Conservation (phyloP, 345 rosid genomes). For the Citrus inodora region DNA sequence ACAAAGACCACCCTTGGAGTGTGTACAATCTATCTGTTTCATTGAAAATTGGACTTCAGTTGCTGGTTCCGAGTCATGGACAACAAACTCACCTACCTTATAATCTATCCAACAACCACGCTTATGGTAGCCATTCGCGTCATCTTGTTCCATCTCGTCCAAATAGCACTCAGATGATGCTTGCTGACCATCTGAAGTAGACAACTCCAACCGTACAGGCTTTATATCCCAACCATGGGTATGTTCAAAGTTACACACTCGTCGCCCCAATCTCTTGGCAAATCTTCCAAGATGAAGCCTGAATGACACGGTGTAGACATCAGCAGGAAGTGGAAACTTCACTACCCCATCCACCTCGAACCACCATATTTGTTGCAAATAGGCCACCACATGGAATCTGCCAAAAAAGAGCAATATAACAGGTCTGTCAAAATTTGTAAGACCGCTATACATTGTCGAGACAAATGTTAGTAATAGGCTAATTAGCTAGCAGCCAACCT, state of each 20-base stretch:
- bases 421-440: conserved; percentile 11
- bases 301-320: conserved; percentile 66
- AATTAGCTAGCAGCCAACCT: neutral
- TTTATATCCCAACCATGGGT: conserved; percentile 89
- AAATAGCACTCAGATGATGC: conserved; percentile 56
- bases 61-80: conserved; percentile 49
- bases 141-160: conserved; percentile 52
- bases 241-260: conserved; percentile 61
- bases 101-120: conserved; percentile 91
- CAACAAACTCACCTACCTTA: conserved; percentile 75
- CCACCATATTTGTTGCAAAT: conserved; percentile 95
- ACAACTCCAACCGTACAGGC: conserved; percentile 62
- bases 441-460: neutral
- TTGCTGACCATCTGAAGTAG: conserved; percentile 68
- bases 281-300: conserved; percentile 87
- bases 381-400: conserved; percentile 83
- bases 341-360: conserved; percentile 86
- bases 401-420: neutral
- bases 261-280: conserved; percentile 67
- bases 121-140: conserved; percentile 54
- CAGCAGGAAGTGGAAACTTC: conserved; percentile 82
- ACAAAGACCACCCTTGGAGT: conserved; percentile 90
- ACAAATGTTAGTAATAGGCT: neutral
- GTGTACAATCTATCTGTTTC: conserved; percentile 97
- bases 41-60: conserved; percentile 77